These are phyloP conservation scores for Withania somnifera DNA, from an alignment of 305 asterid genomes.

Conservation along the genomic window DNA sequence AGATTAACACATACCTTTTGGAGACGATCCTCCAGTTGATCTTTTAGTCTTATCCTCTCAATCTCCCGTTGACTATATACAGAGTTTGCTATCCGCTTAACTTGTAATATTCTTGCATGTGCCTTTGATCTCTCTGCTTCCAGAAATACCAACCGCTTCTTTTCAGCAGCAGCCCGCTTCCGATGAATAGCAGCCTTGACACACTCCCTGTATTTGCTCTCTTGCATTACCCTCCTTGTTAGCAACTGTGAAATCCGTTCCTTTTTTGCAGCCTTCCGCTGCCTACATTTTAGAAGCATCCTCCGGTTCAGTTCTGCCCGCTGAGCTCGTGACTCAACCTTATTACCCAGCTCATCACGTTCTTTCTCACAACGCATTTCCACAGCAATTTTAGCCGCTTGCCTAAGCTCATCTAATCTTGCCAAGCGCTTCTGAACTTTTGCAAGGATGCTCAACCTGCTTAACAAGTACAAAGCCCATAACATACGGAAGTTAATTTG, in stretches of 20 bases:
- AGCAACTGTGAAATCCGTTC: conserved; percentile 17
- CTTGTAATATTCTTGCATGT: conserved; percentile 20
- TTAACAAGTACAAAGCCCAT: not conserved
- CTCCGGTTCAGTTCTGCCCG: conserved; percentile 23
- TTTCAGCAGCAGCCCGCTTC: conserved; percentile 25
- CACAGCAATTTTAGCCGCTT: conserved; percentile 19
- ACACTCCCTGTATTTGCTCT: conserved; percentile 19
- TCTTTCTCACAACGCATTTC: conserved; percentile 15
- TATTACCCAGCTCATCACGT: conserved; percentile 17
- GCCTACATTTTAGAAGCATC: conserved; percentile 14
- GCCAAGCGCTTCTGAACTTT: conserved; percentile 21
- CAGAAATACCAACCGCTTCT: conserved; percentile 15
- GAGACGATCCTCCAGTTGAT: conserved; percentile 11
- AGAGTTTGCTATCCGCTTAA: conserved; percentile 7
- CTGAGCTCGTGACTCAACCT: conserved; percentile 15
- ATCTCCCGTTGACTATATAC: conserved; percentile 11
- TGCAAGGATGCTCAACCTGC: conserved; percentile 24
- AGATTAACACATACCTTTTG: conserved; percentile 7
- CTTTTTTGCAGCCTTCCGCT: conserved; percentile 15
- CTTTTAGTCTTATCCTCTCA: conserved; percentile 10
- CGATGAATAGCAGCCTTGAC: conserved; percentile 20
- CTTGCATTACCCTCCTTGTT: conserved; percentile 12
- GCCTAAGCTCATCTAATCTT: conserved; percentile 18
- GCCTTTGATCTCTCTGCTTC: conserved; percentile 23
- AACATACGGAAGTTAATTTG: not conserved